Evolutionary conservation across 768 basidiomycete species (phyloP).

Genomic region (Termitomyces eurrhizus): DNA sequence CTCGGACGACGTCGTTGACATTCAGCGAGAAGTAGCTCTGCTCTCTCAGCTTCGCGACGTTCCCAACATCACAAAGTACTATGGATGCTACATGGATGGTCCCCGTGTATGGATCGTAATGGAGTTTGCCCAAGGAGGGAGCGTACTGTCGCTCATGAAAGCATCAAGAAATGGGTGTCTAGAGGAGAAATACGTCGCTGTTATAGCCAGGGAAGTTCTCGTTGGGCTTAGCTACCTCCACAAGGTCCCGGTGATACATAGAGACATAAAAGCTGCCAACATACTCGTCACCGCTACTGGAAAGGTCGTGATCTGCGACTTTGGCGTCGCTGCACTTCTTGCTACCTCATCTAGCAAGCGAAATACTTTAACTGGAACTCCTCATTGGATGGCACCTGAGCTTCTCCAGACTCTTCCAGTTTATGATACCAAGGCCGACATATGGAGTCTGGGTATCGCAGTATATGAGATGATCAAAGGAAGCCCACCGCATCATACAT

Average conservation of each 20-base stretch:
- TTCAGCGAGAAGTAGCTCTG: conserved; percentile 93
- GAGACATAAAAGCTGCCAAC: conserved; percentile 98
- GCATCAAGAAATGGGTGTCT: conserved; percentile 68
- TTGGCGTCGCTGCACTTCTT: conserved; percentile 94
- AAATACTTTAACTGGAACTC: conserved; percentile 95
- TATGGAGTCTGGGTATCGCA: conserved; percentile 97
- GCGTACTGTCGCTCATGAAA: conserved; percentile 91
- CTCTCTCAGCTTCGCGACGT: conserved; percentile 87
- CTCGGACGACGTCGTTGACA: conserved; percentile 92
- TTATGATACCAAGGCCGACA: conserved; percentile 97
- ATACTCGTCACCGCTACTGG: conserved; percentile 85
- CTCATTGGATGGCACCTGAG: conserved; percentile 99
- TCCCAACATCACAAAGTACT: conserved; percentile 91
- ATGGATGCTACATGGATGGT: conserved; percentile 93
- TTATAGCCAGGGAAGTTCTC: conserved; percentile 89
- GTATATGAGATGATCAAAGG: conserved; percentile 96
- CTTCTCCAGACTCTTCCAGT: conserved; percentile 85
- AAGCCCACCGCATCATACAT: conserved; percentile 82
- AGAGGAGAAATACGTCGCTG: conserved; percentile 85
- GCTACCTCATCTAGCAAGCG: conserved; percentile 84
- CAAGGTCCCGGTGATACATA: conserved; percentile 91
- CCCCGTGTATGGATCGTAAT: conserved; percentile 98
- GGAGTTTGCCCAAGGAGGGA: conserved; percentile 96
- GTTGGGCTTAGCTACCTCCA: conserved; percentile 87
- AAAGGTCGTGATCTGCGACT: conserved; percentile 95